These are phyloP conservation scores for Sparassis latifolia DNA, from an alignment of 1,284 basidiomycete genomes.

Conservation along the genomic window DNA sequence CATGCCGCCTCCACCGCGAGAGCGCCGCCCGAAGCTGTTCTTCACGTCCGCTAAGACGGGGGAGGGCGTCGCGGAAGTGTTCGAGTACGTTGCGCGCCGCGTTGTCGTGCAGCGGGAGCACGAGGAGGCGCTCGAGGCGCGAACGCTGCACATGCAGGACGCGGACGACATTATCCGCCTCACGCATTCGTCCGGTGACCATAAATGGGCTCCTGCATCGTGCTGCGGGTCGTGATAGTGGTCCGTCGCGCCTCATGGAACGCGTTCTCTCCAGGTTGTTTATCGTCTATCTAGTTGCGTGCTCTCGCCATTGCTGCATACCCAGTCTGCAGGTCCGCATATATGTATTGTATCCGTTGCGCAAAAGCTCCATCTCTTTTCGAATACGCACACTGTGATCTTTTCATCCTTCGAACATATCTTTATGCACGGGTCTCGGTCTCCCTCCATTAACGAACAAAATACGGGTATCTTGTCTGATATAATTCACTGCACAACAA, in stretches of 20 bases:
- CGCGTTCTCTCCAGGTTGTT: neutral
- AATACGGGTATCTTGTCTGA: conserved; percentile 3
- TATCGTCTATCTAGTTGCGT: neutral
- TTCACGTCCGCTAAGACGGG: conserved; percentile 73
- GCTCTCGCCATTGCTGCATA: neutral
- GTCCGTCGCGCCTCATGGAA: neutral
- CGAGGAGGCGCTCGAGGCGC: conserved; percentile 41
- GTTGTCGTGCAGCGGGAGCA: conserved; percentile 57
- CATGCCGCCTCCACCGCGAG: conserved; percentile 29
- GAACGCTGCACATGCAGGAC: conserved; percentile 24
- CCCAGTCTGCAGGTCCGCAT: neutral
- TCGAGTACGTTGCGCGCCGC: conserved; percentile 59
- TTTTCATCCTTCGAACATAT: neutral
- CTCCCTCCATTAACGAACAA: neutral
- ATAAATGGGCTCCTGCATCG: conserved; percentile 4
- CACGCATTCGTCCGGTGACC: conserved; percentile 4
- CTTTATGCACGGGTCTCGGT: neutral
- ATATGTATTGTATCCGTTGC: no score
- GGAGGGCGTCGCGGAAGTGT: conserved; percentile 58
- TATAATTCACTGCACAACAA: conserved; percentile 2
- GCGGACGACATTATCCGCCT: conserved; percentile 7
- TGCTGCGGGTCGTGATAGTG: conserved; percentile 17
- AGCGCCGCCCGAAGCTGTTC: conserved; percentile 55
- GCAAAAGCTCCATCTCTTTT: no score
- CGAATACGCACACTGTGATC: neutral